Conservation (phyloP, 2,329 filamentous ascomycete species). For the Rhytidhysteron rufulum region DNA sequence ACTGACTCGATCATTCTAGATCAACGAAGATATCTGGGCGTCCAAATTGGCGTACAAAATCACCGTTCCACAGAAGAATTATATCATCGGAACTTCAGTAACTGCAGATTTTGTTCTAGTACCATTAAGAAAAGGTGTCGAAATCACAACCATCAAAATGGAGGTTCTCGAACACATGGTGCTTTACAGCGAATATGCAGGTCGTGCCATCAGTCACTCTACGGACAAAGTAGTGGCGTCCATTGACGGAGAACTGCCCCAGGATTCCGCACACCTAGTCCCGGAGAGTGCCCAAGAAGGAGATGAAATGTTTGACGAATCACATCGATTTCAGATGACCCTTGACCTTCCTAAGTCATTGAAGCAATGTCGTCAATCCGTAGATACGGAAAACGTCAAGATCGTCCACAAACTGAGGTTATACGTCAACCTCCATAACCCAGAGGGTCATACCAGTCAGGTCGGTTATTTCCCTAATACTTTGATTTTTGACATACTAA, state of each 20-base stretch:
- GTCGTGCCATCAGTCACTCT: constrained; percentile 19
- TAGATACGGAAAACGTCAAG: constrained; percentile 85
- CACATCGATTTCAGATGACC: constrained; percentile 56
- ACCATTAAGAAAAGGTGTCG: constrained; percentile 82
- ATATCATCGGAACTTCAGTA: constrained; percentile 86
- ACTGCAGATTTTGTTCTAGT: constrained; percentile 82
- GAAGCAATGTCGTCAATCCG: constrained; percentile 81
- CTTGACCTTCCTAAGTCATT: constrained; percentile 75
- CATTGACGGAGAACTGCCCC: constrained; percentile 33
- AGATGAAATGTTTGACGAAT: constrained; percentile 49
- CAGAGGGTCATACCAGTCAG: constrained; percentile 91
- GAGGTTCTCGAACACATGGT: constrained; percentile 69
- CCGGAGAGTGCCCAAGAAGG: constrained; percentile 24
- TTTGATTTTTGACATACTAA: background rate
- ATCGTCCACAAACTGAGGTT: constrained; percentile 90
- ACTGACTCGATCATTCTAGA: constrained; percentile 32
- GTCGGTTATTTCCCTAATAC: constrained; percentile 40
- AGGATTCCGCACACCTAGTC: constrained; percentile 25
- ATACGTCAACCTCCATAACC: constrained; percentile 86
- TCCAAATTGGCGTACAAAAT: constrained; percentile 98
- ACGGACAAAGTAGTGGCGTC: constrained; percentile 24
- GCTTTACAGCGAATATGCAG: constrained; percentile 30
- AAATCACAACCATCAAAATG: constrained; percentile 76
- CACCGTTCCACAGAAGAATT: constrained; percentile 86
- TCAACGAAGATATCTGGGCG: constrained; percentile 95